phyloP scores from a whole-genome alignment of 495 filamentous ascomycete species.

The Hypoxylon cercidicola region DNA sequence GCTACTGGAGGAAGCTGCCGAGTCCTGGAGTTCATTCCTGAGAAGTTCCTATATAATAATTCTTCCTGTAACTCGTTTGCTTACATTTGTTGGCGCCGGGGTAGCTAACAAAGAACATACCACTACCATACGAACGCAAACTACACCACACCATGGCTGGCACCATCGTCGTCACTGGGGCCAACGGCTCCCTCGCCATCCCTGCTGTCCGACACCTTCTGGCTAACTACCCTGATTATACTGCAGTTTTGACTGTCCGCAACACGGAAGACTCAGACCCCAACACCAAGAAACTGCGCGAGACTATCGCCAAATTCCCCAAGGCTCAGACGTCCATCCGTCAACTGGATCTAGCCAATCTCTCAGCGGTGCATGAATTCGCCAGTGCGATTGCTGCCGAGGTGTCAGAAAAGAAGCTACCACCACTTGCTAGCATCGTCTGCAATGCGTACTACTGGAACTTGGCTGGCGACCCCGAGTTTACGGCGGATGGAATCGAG shows the following conservation, averaged over 20 bases:
- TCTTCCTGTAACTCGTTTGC: neutral
- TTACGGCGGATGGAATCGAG: constrained; percentile 56
- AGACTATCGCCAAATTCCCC: constrained; percentile 46
- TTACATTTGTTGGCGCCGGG: neutral
- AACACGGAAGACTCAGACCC: constrained; percentile 51
- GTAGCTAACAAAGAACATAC: too few relatives aligned
- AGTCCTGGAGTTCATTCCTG: neutral
- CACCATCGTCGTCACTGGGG: constrained; percentile 60
- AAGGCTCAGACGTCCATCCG: constrained; percentile 50
- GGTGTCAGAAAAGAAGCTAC: constrained; percentile 47
- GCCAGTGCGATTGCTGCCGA: constrained; percentile 41
- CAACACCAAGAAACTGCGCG: constrained; percentile 55
- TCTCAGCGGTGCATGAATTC: constrained; percentile 52
- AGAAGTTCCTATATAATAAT: neutral
- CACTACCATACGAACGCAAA: constrained; percentile 8
- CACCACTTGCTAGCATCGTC: constrained; percentile 52
- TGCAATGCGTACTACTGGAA: constrained; percentile 61
- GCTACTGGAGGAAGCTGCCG: neutral
- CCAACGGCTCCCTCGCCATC: constrained; percentile 60
- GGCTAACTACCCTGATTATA: constrained; percentile 48
- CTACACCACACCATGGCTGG: constrained; percentile 38
- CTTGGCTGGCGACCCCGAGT: constrained; percentile 46
- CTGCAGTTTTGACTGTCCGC: constrained; percentile 55
- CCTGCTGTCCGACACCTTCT: constrained; percentile 55
- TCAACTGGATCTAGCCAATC: constrained; percentile 53